Evolutionary conservation across 2,329 filamentous ascomycete species (phyloP), one percentile per base, ranked within the genome.

Genomic region (Teratosphaeria zuluensis): DNA sequence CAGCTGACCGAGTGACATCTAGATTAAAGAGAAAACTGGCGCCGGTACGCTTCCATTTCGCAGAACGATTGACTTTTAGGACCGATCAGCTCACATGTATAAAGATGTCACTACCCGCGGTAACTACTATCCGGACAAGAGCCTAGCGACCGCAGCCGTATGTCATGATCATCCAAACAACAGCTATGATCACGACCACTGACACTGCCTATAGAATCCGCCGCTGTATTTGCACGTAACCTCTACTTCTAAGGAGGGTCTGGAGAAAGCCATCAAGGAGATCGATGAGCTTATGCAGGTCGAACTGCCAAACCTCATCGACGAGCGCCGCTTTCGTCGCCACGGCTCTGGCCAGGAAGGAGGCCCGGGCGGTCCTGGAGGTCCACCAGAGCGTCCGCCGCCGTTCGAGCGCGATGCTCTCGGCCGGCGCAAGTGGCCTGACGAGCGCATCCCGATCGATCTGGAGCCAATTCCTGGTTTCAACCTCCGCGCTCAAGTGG

Each of bases 11-110:
- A 85, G 84, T 94, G 86, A 85, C 77, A 88, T 89, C 70, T 92
- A 99, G 94, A 99, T 99, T 72, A 95, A 96, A 87, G 92, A 96
- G 81, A 90, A 96, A 72, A 97, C 92, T 86, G 94, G 94, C 83
- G 92, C 94, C 83, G 94, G 94, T 99, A 99, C 86, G 92, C 84
- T 80, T 78, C 74, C 79, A 57, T 70, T 73, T 74, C 76, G 76
- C 57, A 65, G 69, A 74, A 73, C 74, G 66, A 53, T 53, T 53
- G 52, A 31, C 28, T 16, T 35, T 28, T 73, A 68, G 76, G 75
- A 75, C 78, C 78, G 75, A 78, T 38, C 61, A 83, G 79, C 83
- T 85, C 78, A 84, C 82, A 71, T 78, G 72, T 79, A 73, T 79
- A 76, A 91, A 97, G 94, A 99, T 92, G 90, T 99, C 81, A 99